A percentile compares a stretch with the other conserved stretches of the same genome.
These are phyloP conservation scores for Oenanthe sinensis DNA, from an alignment of 129 eudicot species.

Conservation along the genomic window DNA sequence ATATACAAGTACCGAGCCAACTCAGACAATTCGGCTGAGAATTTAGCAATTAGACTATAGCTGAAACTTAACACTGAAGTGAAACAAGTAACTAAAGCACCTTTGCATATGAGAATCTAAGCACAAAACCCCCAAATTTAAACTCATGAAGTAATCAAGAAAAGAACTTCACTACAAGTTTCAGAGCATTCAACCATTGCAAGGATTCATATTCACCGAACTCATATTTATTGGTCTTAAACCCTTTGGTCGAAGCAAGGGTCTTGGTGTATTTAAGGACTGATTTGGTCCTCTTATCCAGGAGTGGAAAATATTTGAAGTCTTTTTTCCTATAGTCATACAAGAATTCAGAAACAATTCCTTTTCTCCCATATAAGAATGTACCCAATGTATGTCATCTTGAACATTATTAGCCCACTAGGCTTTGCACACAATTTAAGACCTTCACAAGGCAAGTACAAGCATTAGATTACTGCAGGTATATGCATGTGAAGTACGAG, in stretches of 20 bases:
- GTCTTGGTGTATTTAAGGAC: neutral
- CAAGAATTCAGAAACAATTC: neutral
- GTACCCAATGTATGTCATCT: neutral
- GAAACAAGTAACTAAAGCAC: neutral
- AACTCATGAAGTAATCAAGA: neutral
- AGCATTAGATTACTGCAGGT: no score
- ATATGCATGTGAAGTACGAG: no score
- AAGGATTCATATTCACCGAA: neutral
- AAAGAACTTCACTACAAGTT: neutral
- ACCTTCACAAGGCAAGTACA: no score
- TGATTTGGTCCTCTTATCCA: no score
- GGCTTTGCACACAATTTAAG: no score
- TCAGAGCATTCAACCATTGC: neutral
- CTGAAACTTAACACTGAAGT: neutral
- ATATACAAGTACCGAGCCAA: no score
- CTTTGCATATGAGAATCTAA: neutral
- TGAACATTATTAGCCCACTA: no score
- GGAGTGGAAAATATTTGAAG: neutral
- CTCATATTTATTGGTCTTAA: neutral
- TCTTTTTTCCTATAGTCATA: neutral
- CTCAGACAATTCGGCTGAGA: no score
- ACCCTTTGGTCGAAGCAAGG: neutral
- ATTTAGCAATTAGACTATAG: no score
- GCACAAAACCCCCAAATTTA: neutral
- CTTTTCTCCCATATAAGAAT: neutral